Conservation (phyloP, 192 early-diverging fungal species). For the Mortierella claussenii region DNA sequence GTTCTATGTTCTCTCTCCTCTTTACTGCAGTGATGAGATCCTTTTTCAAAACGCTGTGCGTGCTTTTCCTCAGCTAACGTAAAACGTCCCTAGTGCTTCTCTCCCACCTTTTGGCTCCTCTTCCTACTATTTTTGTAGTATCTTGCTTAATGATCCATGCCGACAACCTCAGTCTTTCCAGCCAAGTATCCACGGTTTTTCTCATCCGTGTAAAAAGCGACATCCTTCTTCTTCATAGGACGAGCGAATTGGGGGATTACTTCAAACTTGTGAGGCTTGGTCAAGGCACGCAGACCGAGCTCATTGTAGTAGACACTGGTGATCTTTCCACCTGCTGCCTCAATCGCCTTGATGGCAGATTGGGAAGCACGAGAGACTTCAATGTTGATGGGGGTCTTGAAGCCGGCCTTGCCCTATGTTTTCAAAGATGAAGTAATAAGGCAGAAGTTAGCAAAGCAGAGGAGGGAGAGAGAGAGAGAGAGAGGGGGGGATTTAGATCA, state of each 20-base stretch:
- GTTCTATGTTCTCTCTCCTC: too few species aligned
- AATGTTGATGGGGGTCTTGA: conserved; percentile 81
- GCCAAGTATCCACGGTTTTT: conserved; percentile 81
- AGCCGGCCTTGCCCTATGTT: conserved; percentile 76
- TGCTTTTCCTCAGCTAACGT: too few species aligned
- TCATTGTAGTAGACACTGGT: conserved; percentile 85
- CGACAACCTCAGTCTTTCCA: conserved; percentile 44
- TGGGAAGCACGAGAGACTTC: conserved; percentile 86
- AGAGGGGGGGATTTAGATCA: neutral
- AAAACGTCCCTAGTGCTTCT: too few species aligned
- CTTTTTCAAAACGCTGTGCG: too few species aligned
- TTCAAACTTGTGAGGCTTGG: conserved; percentile 85
- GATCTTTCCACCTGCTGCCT: conserved; percentile 83
- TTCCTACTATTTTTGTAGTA: too few species aligned
- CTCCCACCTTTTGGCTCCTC: too few species aligned
- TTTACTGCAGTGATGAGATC: too few species aligned
- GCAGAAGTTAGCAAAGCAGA: conserved; percentile 2
- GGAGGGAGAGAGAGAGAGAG: neutral
- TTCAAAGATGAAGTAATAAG: neutral
- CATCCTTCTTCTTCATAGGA: conserved; percentile 72
- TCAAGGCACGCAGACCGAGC: conserved; percentile 76
- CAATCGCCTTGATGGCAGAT: conserved; percentile 82
- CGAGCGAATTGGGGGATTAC: conserved; percentile 72
- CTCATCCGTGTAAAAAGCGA: conserved; percentile 73
- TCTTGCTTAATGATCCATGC: conserved; percentile 50